Evolutionary conservation across 1,284 basidiomycete genomes (phyloP), one percentile per base, ranked within the genome.

Genomic region (Rhodotorula sp.): DNA sequence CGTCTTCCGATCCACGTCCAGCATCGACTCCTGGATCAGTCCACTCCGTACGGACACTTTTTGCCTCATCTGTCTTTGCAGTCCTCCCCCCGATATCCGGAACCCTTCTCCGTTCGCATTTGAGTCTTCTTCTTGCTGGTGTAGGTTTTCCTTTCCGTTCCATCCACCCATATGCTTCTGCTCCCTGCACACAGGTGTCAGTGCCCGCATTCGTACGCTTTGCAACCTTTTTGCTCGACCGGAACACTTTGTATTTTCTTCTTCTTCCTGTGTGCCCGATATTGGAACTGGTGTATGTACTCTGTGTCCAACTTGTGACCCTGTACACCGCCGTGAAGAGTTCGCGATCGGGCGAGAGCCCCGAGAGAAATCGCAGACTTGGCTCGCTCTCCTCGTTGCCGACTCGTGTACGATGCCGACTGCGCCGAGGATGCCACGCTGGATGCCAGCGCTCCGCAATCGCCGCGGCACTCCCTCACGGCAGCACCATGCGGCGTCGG

Each of bases 371-470:
- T 14, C 60, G 30, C 49, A 14, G 59, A 18, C 59, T n/a, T 18
- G n/a, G 45, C 33, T 48, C 37, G 29, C 4, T 62, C 54, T 44
- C 6, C 20, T 20, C 42, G 17, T 7, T 29, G 18, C 33, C 29
- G 33, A 12, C 7, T n/a, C 30, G 53, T 15, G 29, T 10, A 45
- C 5, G 53, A 62, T 62, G 62, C 53, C 62, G n/a, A 15, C 26
- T 42, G 17, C 42, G 10, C 42, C 58, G 24, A 49, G 64, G 20
- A 55, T 66, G 51, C 64, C 64, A 6, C 65, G 65, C 59, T 70
- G 69, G 69, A 29, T 67, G 8, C 65, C 69, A 5, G 69, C 65
- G 7, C 44, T 70, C 17, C 69, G 69, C 42, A 60, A 51, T n/a
- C 58, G 69, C 37, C 57, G 64, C 58, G 45, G 29, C 44, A 20